phyloP scores from a whole-genome alignment of 495 filamentous ascomycete species.

The Wilcoxina mikolae region DNA sequence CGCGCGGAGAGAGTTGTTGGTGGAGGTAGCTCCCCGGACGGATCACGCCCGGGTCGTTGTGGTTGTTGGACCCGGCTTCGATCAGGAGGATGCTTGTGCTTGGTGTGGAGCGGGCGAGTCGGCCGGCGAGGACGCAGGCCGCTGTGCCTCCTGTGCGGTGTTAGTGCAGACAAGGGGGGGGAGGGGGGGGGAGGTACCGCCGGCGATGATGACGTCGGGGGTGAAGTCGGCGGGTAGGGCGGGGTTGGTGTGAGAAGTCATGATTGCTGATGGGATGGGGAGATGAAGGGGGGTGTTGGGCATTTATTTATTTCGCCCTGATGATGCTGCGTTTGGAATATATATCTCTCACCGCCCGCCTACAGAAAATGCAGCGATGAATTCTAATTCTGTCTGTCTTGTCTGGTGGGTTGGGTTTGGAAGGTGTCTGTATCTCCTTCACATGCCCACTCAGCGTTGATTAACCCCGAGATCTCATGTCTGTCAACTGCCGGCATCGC shows the following conservation, averaged over 20 bases:
- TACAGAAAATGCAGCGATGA: background rate
- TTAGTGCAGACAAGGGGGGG: background rate
- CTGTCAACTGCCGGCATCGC: no score
- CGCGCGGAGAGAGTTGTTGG: background rate
- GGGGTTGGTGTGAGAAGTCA: background rate
- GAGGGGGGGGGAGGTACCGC: background rate
- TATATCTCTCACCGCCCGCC: background rate
- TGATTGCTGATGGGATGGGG: background rate
- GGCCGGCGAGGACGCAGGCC: background rate
- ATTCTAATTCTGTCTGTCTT: no score
- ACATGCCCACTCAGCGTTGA: no score
- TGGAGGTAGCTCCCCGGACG: background rate
- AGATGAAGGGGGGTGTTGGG: background rate
- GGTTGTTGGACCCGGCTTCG: constrained; percentile 1
- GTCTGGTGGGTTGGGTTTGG: no score
- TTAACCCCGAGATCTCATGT: no score
- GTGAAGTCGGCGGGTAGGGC: background rate
- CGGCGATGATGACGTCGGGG: background rate
- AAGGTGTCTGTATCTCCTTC: no score
- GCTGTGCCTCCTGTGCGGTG: background rate
- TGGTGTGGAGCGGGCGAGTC: background rate
- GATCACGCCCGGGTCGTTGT: background rate
- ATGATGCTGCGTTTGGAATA: background rate
- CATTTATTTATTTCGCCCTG: background rate
- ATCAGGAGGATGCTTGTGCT: background rate